Conservation (phyloP, 108 stramenopile genomes). For the Aurantiochytrium sp. region DNA sequence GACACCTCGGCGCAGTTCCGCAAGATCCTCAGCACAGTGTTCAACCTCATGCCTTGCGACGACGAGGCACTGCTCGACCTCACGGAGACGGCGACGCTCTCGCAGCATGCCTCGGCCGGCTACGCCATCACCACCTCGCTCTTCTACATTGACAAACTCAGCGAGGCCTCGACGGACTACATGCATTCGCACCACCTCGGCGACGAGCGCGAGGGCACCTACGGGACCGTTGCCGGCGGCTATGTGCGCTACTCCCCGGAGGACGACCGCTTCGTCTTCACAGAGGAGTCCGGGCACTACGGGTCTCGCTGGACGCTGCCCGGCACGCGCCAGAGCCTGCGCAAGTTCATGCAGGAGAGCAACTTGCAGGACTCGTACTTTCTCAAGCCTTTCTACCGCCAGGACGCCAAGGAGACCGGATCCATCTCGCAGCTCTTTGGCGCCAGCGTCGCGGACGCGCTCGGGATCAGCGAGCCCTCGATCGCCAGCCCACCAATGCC, state of each 20-base stretch:
- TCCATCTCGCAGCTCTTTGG: not conserved
- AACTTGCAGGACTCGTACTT: not conserved
- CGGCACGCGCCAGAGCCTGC: constrained; percentile 12
- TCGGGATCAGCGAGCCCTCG: too few relatives aligned
- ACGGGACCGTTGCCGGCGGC: not conserved
- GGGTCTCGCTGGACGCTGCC: constrained; percentile 27
- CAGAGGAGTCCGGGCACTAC: not conserved
- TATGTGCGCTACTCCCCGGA: not conserved
- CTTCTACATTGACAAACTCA: not conserved
- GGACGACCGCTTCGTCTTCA: not conserved
- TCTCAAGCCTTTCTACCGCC: constrained; percentile 1
- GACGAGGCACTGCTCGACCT: not conserved
- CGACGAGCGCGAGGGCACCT: not conserved
- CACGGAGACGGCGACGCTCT: not conserved
- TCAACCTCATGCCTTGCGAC: constrained; percentile 10
- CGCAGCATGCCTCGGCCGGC: not conserved
- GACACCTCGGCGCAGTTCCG: constrained; percentile 7
- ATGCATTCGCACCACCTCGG: not conserved
- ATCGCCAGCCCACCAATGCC: too few relatives aligned
- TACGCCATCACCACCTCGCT: constrained; percentile 1
- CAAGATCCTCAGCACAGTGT: constrained; percentile 7
- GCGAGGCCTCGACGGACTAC: not conserved
- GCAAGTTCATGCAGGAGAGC: constrained; percentile 10
- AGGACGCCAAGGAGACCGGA: not conserved
- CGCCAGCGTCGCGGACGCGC: not conserved